A percentile compares a stretch with the other conserved stretches of the same genome.
phyloP scores from a whole-genome alignment of 768 basidiomycete genomes.

The Daedalea quercina region DNA sequence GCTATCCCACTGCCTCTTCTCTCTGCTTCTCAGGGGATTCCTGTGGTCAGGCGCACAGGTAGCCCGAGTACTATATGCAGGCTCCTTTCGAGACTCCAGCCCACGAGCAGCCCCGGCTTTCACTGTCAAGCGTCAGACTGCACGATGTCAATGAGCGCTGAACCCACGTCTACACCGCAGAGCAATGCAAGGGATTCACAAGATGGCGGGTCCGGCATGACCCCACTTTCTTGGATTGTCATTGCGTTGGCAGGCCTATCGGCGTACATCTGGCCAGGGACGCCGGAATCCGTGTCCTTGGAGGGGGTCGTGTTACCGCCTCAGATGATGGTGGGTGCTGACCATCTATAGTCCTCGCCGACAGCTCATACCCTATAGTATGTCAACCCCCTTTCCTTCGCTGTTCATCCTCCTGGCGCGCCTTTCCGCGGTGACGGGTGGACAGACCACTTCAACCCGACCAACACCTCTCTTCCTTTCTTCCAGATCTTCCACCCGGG shows the following conservation, averaged over 20 bases:
- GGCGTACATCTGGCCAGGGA: neutral
- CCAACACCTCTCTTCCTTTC: constrained; percentile 48
- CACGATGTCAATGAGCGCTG: too few relatives aligned
- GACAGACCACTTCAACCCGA: constrained; percentile 49
- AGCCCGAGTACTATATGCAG: too few relatives aligned
- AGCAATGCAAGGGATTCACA: too few relatives aligned
- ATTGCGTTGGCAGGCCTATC: neutral
- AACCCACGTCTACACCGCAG: too few relatives aligned
- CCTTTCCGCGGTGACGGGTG: constrained; percentile 26
- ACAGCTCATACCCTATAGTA: constrained; percentile 29
- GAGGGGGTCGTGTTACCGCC: neutral
- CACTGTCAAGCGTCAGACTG: too few relatives aligned
- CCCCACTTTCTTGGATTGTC: neutral
- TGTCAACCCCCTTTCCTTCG: constrained; percentile 43
- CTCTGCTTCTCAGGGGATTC: too few relatives aligned
- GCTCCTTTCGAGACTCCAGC: too few relatives aligned
- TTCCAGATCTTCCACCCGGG: constrained; percentile 48
- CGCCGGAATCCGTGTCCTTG: neutral
- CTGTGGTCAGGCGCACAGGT: too few relatives aligned
- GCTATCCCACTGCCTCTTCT: too few relatives aligned
- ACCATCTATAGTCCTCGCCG: neutral
- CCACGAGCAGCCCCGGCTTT: too few relatives aligned
- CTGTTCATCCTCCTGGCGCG: constrained; percentile 42
- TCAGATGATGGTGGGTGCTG: neutral
- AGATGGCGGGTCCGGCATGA: neutral